These are phyloP conservation scores for Asclepias syriaca DNA, from an alignment of 257 asterid species.

Conservation along the genomic window DNA sequence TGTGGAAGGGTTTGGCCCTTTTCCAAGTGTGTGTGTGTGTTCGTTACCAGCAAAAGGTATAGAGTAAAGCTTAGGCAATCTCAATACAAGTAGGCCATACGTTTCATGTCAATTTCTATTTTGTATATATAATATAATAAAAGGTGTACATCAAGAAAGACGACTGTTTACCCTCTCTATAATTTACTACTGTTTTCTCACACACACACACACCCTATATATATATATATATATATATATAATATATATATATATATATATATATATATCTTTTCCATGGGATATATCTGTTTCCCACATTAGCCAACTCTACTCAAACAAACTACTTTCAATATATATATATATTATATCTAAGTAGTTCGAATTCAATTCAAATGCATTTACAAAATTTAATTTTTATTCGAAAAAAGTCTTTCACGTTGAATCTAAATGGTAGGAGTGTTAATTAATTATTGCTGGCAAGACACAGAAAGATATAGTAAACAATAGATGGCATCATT, in stretches of 20 bases:
- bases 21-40: slow-evolving; percentile 21
- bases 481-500: background rate
- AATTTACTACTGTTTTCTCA: background rate
- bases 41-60: slow-evolving; percentile 23
- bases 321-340: too few species aligned
- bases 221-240: too few species aligned
- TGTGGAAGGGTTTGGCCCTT: background rate
- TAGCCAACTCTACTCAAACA: background rate
- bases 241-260: slow-evolving; percentile 9
- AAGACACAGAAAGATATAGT: too few species aligned
- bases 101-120: slow-evolving; percentile 17
- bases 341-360: too few species aligned
- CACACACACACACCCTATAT: background rate
- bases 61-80: slow-evolving; percentile 56
- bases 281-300: background rate
- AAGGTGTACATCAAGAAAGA: slow-evolving; percentile 24
- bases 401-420: too few species aligned
- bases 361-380: too few species aligned
- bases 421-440: too few species aligned
- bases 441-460: too few species aligned
- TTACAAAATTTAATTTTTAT: too few species aligned
- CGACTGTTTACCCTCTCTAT: slow-evolving; percentile 27
- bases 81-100: slow-evolving; percentile 38
- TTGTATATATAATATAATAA: slow-evolving; percentile 3
- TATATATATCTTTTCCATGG: slow-evolving; percentile 5